These are phyloP conservation scores for Boletus eberwhitei DNA, from an alignment of 768 basidiomycete genomes.

Conservation along the genomic window DNA sequence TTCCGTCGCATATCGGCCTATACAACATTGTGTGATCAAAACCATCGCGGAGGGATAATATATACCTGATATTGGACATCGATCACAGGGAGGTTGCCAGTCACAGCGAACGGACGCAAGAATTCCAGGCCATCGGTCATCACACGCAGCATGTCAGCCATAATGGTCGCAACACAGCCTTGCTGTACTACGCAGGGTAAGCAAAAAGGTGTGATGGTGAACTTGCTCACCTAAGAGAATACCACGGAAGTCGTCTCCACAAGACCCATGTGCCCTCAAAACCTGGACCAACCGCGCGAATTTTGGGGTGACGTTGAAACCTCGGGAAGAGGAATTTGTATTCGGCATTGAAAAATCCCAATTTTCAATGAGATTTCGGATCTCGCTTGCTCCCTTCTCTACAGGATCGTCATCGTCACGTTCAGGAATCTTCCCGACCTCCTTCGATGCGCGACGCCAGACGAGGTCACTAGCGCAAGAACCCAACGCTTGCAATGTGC, in stretches of 20 bases:
- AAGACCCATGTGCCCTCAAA: conserved; percentile 50
- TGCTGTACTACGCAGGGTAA: conserved; percentile 45
- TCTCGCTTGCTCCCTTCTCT: conserved; percentile 24
- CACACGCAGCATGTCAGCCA: conserved; percentile 57
- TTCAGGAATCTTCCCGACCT: conserved; percentile 29
- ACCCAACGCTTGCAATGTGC: conserved; percentile 54
- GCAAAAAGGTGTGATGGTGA: conserved; percentile 33
- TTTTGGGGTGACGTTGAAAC: conserved; percentile 70
- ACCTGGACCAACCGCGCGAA: conserved; percentile 58
- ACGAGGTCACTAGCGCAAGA: conserved; percentile 66
- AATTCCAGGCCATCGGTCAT: conserved; percentile 50
- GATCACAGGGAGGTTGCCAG: conserved; percentile 34
- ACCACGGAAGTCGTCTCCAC: conserved; percentile 60
- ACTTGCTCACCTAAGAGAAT: conserved; percentile 57
- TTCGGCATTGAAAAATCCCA: conserved; percentile 68
- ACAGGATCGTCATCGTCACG: conserved; percentile 34
- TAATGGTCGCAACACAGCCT: conserved; percentile 49
- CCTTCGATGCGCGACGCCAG: conserved; percentile 56
- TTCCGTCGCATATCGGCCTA: conserved; percentile 48
- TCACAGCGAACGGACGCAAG: conserved; percentile 52
- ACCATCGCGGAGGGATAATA: neutral
- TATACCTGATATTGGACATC: conserved; percentile 35
- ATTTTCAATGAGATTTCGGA: conserved; percentile 47
- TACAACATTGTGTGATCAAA: conserved; percentile 2
- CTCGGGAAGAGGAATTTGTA: conserved; percentile 48